Evolutionary conservation across 1,139 yeast species (phyloP), one percentile per base, ranked within the genome.

Genomic region (Zygoascus meyerae): DNA sequence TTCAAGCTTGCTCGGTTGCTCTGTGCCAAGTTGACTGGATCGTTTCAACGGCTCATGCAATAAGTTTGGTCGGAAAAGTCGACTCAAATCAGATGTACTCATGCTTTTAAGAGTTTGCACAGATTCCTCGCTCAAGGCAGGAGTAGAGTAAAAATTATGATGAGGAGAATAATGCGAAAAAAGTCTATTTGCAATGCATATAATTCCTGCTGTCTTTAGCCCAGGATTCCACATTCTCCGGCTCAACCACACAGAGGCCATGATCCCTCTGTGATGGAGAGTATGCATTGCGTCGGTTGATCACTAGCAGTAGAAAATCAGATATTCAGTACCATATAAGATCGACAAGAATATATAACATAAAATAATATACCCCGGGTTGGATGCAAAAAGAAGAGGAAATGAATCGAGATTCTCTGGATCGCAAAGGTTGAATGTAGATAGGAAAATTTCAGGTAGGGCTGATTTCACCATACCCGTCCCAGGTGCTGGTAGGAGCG

Each of bases 201-300:
- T 35, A n/a, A 2, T 17, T 11, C 14, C 14, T n/a, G 16, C 2
- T 11, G 29, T 35, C 5, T 11, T 5, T 7, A 35, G 39, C 14
- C 39, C 39, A 5, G 39, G 39, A 7, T 21, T 35, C 39, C 39
- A 35, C 39, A 35, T 18, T 26, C 39, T 26, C 18, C 39, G 18
- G 30, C 39, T 35, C 17, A 21, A 29, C 39, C 39, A 29, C 9
- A 35, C 14, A 7, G 39, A 18, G 12, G 29, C 10, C n/a, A 21
- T 11, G 5, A 18, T 9, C 15, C 39, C 30, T 11, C 39, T 26
- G 14, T 4, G 39, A 29, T 29, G 18, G 39, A 35, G 30, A 10
- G 39, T 35, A 29, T 26, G 30, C 39, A 35, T 35, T 26, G 15
- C 10, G 39, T 29, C 26, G 7, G 26, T 21, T 21, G 26, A 21